Evolutionary conservation across 495 filamentous ascomycete species (phyloP).

Genomic region (Glarea lozoyensis): DNA sequence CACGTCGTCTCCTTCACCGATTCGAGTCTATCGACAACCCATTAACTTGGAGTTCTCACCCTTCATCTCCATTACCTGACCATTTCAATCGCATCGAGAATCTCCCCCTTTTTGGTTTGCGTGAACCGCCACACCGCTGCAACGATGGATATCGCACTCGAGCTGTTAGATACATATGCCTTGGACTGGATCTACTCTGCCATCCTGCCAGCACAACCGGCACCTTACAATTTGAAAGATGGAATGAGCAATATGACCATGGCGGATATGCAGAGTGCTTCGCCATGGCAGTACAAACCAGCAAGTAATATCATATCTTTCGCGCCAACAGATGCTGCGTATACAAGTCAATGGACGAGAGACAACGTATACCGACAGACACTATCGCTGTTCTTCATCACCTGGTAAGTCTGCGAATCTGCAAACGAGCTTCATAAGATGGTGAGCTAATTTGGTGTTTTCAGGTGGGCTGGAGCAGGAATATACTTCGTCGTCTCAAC

Average conservation of each 20-base stretch:
- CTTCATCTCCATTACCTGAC: not conserved
- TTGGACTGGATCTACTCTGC: slow-evolving; percentile 75
- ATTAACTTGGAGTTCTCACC: slow-evolving; percentile 10
- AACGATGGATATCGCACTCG: slow-evolving; percentile 85
- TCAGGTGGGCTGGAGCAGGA: slow-evolving; percentile 76
- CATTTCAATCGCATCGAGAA: not conserved
- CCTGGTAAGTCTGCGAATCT: slow-evolving; percentile 56
- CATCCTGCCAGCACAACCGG: slow-evolving; percentile 52
- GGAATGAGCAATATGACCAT: slow-evolving; percentile 31
- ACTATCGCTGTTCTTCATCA: slow-evolving; percentile 70
- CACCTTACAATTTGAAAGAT: slow-evolving; percentile 34
- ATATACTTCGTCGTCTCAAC: slow-evolving; percentile 79
- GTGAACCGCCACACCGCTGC: not conserved
- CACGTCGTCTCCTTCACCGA: too few relatives aligned
- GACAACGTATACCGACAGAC: slow-evolving; percentile 75
- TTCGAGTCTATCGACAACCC: too few relatives aligned
- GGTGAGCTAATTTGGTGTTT: slow-evolving; percentile 4
- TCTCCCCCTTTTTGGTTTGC: not conserved
- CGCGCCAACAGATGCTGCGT: slow-evolving; percentile 68
- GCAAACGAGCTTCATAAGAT: not conserved
- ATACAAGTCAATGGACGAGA: slow-evolving; percentile 68
- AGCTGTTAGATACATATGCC: slow-evolving; percentile 74
- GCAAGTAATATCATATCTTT: slow-evolving; percentile 64
- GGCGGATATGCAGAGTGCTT: slow-evolving; percentile 17
- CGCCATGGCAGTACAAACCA: slow-evolving; percentile 55